phyloP scores from a whole-genome alignment of 495 filamentous ascomycete species.

The Xylaria sp. region DNA sequence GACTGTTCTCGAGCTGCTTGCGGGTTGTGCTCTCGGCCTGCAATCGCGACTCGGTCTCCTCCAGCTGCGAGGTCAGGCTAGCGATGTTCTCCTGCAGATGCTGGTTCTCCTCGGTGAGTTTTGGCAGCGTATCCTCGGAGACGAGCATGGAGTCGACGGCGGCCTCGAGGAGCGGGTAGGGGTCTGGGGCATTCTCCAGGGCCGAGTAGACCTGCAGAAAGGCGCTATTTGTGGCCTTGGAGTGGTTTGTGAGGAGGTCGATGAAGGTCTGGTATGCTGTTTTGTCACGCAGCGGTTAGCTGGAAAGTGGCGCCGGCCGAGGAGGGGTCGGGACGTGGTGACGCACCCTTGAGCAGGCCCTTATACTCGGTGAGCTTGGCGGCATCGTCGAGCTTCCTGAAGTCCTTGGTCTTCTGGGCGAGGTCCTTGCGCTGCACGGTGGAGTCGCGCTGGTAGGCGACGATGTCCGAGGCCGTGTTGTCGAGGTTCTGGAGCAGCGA shows the following conservation, averaged over 20 bases:
- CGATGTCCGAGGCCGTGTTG: conserved; percentile 89
- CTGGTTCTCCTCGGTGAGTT: conserved; percentile 83
- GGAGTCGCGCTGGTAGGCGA: conserved; percentile 87
- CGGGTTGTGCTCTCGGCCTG: conserved; percentile 75
- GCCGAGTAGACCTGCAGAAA: conserved; percentile 93
- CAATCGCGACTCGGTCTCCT: conserved; percentile 78
- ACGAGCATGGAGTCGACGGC: conserved; percentile 91
- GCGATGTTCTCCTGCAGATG: conserved; percentile 80
- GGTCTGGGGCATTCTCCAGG: conserved; percentile 93
- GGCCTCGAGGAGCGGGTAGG: conserved; percentile 94
- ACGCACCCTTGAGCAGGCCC: conserved; percentile 79
- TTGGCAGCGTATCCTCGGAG: conserved; percentile 89
- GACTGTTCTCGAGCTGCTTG: conserved; percentile 74
- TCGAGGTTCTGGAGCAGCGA: conserved; percentile 87
- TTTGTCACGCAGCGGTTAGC: background rate
- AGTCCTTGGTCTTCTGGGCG: conserved; percentile 98
- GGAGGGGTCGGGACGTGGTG: background rate
- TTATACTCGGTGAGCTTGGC: conserved; percentile 89
- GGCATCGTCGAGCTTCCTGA: conserved; percentile 91
- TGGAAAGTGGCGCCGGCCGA: background rate
- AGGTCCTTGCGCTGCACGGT: conserved; percentile 95
- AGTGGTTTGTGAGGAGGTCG: conserved; percentile 91
- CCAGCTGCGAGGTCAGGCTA: conserved; percentile 88
- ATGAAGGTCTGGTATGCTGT: conserved; percentile 96
- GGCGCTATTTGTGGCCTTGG: conserved; percentile 87